Evolutionary conservation across 805 yeast species (phyloP), one percentile per base, ranked within the genome.

Genomic region (Yarrowia hollandica): DNA sequence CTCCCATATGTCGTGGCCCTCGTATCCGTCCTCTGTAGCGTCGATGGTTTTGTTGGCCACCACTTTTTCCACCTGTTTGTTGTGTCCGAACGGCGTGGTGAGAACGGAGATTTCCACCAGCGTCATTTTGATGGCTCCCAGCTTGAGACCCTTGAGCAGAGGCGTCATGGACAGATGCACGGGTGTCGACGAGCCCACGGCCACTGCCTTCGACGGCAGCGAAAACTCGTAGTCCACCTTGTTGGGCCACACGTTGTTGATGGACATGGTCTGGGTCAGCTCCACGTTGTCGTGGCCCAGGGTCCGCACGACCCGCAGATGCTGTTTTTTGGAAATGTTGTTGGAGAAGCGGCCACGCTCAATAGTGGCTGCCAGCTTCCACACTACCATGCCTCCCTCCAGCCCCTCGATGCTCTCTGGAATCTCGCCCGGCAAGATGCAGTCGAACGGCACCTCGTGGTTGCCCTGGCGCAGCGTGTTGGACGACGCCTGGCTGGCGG

Each of bases 211-310:
- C 22, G 89, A 78, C 0, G 98, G 97, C 5, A 88, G 84, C 57
- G 88, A 86, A 61, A 94, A 82, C 2, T 90, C 81, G 70, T 92
- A 92, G 67, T 92, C 97, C 28, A 92, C 89, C 69, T 94, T 94
- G 44, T 83, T 76, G 2, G 98, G 97, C 98, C 98, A 92, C 1
- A 91, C 85, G 69, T 92, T 92, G 68, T 90, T 96, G 28, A 92
- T 95, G 0, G 96, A 88, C 65, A 91, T 88, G 0, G 98, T 89
- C 71, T 92, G 97, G 0, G 95, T 80, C 21, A 90, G 76, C 66
- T 94, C 98, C 3, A 88, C 80, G 1, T 95, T 81, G 70, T 92
- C 98, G 0, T 96, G 81, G 1, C 96, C 84, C 61, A 92, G 74
- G 0, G 98, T 92, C 66, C 99, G 79, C 10, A 94, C 82, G 9